phyloP scores from a whole-genome alignment of 176 grass and related monocot genomes.

The Aegilops bicornis region DNA sequence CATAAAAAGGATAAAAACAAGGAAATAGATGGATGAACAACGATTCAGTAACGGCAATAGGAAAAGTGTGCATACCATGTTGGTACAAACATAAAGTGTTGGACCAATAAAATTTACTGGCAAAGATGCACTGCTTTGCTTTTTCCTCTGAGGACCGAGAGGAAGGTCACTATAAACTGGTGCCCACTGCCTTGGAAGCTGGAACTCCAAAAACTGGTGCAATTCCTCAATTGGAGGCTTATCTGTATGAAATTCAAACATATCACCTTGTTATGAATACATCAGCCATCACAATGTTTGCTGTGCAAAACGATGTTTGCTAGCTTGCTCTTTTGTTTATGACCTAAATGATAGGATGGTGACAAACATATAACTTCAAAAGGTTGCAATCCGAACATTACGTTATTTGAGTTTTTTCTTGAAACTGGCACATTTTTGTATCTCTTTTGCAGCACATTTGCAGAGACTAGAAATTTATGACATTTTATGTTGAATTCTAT shows the following conservation, averaged over 20 bases:
- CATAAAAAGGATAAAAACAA: not conserved
- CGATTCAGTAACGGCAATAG: not conserved
- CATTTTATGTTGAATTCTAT: no score
- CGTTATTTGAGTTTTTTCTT: not conserved
- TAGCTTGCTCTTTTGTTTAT: not conserved
- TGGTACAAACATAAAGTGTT: constrained; percentile 91
- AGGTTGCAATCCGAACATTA: not conserved
- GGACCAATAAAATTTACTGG: constrained; percentile 90
- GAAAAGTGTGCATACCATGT: constrained; percentile 56
- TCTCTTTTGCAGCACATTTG: not conserved
- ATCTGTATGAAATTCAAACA: constrained; percentile 53
- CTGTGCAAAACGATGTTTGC: not conserved
- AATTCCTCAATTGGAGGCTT: constrained; percentile 91
- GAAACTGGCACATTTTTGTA: not conserved
- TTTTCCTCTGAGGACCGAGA: constrained; percentile 87
- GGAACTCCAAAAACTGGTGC: constrained; percentile 96
- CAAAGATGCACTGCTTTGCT: constrained; percentile 75
- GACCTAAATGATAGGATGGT: not conserved
- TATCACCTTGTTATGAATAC: constrained; percentile 19
- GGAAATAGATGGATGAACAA: not conserved
- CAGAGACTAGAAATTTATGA: not conserved
- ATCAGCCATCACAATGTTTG: not conserved
- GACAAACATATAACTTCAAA: not conserved
- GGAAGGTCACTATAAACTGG: constrained; percentile 91
- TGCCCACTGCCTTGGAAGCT: constrained; percentile 96